Percentiles rank a stretch among this genome's conserved stretches.
Conservation (phyloP, 495 filamentous ascomycete species). For the Echria macrotheca region DNA sequence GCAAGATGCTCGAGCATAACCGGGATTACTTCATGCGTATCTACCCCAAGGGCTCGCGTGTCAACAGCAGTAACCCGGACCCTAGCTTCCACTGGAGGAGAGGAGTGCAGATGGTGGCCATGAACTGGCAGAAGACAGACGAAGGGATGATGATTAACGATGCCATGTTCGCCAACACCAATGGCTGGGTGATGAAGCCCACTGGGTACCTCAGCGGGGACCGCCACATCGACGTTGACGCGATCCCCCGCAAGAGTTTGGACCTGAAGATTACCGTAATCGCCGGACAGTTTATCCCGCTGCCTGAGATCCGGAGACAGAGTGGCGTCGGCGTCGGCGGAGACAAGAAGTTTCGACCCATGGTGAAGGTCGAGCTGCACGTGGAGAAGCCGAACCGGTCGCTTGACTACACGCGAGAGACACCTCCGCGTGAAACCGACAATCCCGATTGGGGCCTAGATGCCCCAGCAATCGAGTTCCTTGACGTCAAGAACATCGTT, state of each 20-base stretch:
- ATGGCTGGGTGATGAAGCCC: conserved; percentile 86
- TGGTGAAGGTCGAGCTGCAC: conserved; percentile 74
- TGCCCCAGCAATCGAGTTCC: conserved; percentile 32
- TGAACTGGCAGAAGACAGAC: conserved; percentile 91
- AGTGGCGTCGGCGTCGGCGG: conserved; percentile 22
- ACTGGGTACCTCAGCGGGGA: conserved; percentile 37
- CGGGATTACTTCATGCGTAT: conserved; percentile 79
- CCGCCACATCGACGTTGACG: conserved; percentile 10
- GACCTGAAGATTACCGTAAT: conserved; percentile 41
- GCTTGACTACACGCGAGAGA: conserved; percentile 29
- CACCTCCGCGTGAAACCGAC: conserved; percentile 28
- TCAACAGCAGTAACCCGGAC: conserved; percentile 81
- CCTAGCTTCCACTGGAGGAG: conserved; percentile 79
- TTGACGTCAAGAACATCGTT: conserved; percentile 33
- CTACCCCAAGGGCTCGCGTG: conserved; percentile 73
- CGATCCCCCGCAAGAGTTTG: conserved; percentile 23
- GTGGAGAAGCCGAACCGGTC: conserved; percentile 52
- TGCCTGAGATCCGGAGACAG: conserved; percentile 20
- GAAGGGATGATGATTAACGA: conserved; percentile 93
- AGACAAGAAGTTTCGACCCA: conserved; percentile 29
- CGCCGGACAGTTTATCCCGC: conserved; percentile 39
- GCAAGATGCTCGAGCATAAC: conserved; percentile 74
- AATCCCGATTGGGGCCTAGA: conserved; percentile 36
- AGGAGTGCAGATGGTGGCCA: conserved; percentile 85
- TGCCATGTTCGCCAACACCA: conserved; percentile 80